Conservation (phyloP, 306 rosid genomes). For the Ormosia emarginata region DNA sequence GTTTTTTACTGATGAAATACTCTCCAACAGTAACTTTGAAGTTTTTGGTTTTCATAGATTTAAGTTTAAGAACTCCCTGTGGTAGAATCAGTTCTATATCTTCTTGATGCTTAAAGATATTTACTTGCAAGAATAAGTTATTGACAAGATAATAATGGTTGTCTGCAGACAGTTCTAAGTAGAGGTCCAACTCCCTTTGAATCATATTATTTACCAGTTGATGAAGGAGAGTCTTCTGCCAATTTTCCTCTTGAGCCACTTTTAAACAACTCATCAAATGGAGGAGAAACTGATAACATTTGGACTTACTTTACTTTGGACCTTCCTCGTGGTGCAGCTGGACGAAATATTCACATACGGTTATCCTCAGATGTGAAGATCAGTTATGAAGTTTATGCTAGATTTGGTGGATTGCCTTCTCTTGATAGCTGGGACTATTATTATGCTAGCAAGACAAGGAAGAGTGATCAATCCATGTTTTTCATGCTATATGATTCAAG, state of each 20-base stretch:
- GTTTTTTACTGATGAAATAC: neutral
- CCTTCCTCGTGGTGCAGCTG: constrained; percentile 88
- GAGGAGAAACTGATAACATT: constrained; percentile 36
- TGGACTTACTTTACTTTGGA: constrained; percentile 85
- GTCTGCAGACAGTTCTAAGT: constrained; percentile 79
- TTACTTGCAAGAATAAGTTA: constrained; percentile 33
- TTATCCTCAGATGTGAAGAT: constrained; percentile 53
- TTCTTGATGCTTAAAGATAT: constrained; percentile 46
- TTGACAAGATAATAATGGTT: constrained; percentile 58
- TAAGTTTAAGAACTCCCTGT: constrained; percentile 2
- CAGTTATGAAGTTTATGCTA: constrained; percentile 71
- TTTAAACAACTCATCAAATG: constrained; percentile 46
- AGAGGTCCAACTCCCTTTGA: constrained; percentile 60
- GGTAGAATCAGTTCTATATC: constrained; percentile 26
- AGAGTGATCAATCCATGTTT: constrained; percentile 69
- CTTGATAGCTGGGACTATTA: constrained; percentile 75
- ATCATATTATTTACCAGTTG: constrained; percentile 79
- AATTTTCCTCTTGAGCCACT: constrained; percentile 81
- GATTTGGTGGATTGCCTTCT: constrained; percentile 90
- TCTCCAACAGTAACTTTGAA: neutral
- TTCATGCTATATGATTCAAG: constrained; percentile 72
- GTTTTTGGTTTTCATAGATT: neutral
- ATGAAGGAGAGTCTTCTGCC: constrained; percentile 48
- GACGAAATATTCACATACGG: constrained; percentile 68
- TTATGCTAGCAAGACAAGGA: constrained; percentile 74